phyloP scores from a whole-genome alignment of 768 basidiomycete species.

The Leccinum arenicola region DNA sequence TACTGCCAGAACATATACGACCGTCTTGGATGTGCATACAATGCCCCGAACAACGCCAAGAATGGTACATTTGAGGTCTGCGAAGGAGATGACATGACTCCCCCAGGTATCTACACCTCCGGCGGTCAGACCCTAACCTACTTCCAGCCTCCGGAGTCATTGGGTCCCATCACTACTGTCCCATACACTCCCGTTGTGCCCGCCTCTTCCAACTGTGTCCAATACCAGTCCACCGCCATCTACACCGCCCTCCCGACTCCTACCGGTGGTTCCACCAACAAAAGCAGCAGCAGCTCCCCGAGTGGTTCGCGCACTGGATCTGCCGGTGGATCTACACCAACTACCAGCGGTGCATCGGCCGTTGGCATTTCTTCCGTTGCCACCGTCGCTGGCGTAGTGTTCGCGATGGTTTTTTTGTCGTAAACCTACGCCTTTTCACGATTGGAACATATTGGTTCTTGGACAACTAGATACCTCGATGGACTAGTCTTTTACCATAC shows the following conservation, averaged over 20 bases:
- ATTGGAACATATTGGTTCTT: too few relatives aligned
- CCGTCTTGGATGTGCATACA: conserved; percentile 72
- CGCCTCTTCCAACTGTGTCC: conserved; percentile 43
- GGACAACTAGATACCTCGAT: background rate
- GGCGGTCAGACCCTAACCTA: conserved; percentile 43
- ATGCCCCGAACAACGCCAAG: conserved; percentile 62
- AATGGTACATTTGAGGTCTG: conserved; percentile 64
- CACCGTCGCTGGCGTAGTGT: conserved; percentile 30
- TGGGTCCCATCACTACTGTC: conserved; percentile 41
- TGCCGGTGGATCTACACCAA: conserved; percentile 17
- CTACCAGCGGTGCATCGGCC: conserved; percentile 17
- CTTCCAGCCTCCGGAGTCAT: conserved; percentile 46
- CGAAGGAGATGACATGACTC: conserved; percentile 59
- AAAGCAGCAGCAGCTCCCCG: background rate
- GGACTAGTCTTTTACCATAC: background rate
- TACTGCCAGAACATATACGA: conserved; percentile 73
- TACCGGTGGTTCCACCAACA: background rate
- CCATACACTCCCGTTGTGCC: conserved; percentile 42
- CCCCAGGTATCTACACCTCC: conserved; percentile 49
- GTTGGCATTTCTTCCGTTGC: conserved; percentile 31
- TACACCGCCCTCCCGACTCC: conserved; percentile 28
- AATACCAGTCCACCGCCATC: conserved; percentile 35
- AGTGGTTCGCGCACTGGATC: conserved; percentile 15
- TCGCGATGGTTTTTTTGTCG: conserved; percentile 36
- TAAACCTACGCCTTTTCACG: conserved; percentile 5